A percentile compares a stretch with the other conserved stretches of the same genome.
phyloP scores from a whole-genome alignment of 441 rosid species.

The Pelargonium cotyledonis region DNA sequence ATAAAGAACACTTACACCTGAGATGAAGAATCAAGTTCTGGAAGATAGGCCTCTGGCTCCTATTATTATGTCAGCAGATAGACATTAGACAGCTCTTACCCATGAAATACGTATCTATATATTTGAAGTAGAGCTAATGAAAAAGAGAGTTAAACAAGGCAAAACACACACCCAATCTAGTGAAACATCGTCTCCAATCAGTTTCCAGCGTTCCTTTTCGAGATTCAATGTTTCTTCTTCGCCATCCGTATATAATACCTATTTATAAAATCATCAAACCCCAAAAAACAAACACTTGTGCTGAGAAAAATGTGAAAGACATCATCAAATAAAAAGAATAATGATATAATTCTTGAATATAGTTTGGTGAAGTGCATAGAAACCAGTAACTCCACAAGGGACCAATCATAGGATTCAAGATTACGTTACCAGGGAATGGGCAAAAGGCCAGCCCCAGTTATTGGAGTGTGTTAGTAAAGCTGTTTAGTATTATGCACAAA shows the following conservation, averaged over 20 bases:
- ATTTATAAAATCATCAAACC: constrained; percentile 17
- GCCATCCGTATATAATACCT: constrained; percentile 67
- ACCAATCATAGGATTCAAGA: constrained; percentile 1
- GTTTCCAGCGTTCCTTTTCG: constrained; percentile 38
- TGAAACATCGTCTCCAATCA: constrained; percentile 28
- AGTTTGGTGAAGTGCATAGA: constrained; percentile 9
- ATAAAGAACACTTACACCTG: constrained; percentile 34
- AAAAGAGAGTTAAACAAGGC: neutral
- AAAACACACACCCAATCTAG: constrained; percentile 29
- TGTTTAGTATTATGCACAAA: neutral
- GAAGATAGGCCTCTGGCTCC: constrained; percentile 28
- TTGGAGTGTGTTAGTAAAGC: neutral
- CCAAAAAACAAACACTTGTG: neutral
- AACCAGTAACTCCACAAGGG: constrained; percentile 10
- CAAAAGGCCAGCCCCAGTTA: neutral
- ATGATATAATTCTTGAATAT: neutral
- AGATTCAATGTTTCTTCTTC: constrained; percentile 55
- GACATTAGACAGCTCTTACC: neutral
- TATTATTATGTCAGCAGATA: constrained; percentile 20
- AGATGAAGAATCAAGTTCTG: constrained; percentile 29
- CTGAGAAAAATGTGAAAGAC: constrained; percentile 8
- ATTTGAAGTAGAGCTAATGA: neutral
- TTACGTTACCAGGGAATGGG: neutral
- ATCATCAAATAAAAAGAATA: constrained; percentile 1
- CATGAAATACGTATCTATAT: neutral